phyloP scores from a whole-genome alignment of 257 asterid species.

The Haberlea rhodopensis region DNA sequence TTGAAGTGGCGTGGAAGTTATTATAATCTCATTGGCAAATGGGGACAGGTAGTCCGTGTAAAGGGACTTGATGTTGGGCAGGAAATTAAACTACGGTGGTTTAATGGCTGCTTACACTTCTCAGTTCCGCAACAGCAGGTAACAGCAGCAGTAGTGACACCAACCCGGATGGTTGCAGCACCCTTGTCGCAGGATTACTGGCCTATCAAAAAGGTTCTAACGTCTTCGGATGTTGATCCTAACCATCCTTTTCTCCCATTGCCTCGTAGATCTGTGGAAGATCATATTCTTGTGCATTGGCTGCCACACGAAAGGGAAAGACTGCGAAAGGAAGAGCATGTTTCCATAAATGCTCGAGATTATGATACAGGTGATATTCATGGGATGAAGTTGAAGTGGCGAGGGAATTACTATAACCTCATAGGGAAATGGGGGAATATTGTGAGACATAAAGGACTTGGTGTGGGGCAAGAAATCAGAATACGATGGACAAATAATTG shows the following conservation, averaged over 20 bases:
- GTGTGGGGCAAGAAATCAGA: slow-evolving; percentile 51
- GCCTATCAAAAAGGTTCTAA: slow-evolving; percentile 47
- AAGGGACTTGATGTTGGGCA: slow-evolving; percentile 59
- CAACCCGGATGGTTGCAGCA: slow-evolving; percentile 33
- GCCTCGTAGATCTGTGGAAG: slow-evolving; percentile 50
- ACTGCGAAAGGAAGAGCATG: slow-evolving; percentile 50
- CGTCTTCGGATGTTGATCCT: slow-evolving; percentile 51
- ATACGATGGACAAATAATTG: slow-evolving; percentile 45
- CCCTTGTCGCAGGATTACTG: slow-evolving; percentile 47
- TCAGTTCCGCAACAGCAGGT: slow-evolving; percentile 46
- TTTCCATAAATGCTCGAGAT: slow-evolving; percentile 44
- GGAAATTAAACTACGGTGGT: slow-evolving; percentile 54
- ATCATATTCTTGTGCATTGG: slow-evolving; percentile 51
- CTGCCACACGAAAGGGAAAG: slow-evolving; percentile 41
- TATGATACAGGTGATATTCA: slow-evolving; percentile 46
- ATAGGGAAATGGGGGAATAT: slow-evolving; percentile 53
- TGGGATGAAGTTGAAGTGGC: slow-evolving; percentile 49
- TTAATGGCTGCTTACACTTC: slow-evolving; percentile 45
- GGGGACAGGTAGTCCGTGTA: slow-evolving; percentile 57
- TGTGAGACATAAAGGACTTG: slow-evolving; percentile 44
- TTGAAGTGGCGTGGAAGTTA: slow-evolving; percentile 60
- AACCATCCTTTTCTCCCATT: slow-evolving; percentile 50
- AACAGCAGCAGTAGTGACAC: slow-evolving; percentile 35
- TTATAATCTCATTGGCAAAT: slow-evolving; percentile 50
- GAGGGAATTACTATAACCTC: slow-evolving; percentile 46